phyloP scores from a whole-genome alignment of 352 stramenopile genomes.

The Globisporangium cederbergense region DNA sequence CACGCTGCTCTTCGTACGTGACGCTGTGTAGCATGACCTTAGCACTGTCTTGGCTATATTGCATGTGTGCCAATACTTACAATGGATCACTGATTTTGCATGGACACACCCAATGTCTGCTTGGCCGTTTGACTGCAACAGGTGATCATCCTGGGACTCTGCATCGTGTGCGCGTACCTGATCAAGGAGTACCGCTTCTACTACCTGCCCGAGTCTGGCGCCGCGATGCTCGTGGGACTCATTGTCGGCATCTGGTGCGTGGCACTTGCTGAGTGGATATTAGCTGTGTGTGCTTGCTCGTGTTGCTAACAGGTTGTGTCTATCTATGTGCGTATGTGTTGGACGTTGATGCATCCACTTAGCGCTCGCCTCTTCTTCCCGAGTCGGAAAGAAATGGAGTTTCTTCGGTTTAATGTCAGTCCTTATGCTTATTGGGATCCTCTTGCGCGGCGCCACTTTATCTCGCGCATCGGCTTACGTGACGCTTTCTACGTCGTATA shows the following conservation, averaged over 20 bases:
- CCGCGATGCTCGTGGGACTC: conserved; percentile 89
- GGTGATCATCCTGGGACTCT: conserved; percentile 86
- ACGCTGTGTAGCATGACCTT: background rate
- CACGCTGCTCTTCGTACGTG: conserved; percentile 80
- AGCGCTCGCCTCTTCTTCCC: conserved; percentile 83
- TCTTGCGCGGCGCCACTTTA: no score
- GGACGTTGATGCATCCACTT: background rate
- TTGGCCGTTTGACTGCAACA: conserved; percentile 10
- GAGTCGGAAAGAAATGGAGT: conserved; percentile 87
- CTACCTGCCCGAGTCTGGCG: conserved; percentile 87
- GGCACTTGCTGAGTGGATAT: background rate
- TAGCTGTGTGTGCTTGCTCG: background rate
- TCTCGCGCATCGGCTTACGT: background rate
- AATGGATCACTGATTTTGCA: background rate
- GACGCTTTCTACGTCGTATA: background rate
- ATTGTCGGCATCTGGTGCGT: conserved; percentile 76
- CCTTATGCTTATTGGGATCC: background rate
- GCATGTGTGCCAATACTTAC: background rate
- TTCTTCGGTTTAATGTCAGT: conserved; percentile 85
- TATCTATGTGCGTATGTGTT: conserved; percentile 1
- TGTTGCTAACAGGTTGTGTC: background rate
- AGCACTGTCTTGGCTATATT: background rate
- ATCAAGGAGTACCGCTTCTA: conserved; percentile 91
- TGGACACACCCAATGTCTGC: background rate
- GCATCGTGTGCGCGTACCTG: conserved; percentile 89